Evolutionary conservation across 2,329 filamentous ascomycete genomes (phyloP), one percentile per base, ranked within the genome.

Genomic region (Trichoderma atrobrunneum): DNA sequence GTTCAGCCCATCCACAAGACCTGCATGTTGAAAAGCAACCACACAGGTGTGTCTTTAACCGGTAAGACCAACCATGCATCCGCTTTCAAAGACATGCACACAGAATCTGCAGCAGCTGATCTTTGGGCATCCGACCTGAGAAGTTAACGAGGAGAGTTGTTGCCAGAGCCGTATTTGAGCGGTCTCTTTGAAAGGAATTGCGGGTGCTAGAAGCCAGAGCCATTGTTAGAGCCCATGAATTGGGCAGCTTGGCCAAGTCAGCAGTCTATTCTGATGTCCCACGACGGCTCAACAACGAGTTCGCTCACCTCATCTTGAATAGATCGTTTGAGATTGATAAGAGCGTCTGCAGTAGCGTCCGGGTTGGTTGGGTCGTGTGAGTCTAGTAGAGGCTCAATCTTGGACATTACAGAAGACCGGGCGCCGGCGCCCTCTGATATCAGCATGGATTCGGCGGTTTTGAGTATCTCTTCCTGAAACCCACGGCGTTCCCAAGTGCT

Each of bases 401-500:
- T 73, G n/a, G 74, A 65, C 36, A 75, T 30, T 14, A 78, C 51
- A 2, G 51, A 43, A 32, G 24, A 12, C 1, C 67, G 71, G 5
- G 54, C 70, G 18, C 43, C 21, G 1, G 71, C 61, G 1, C 74
- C 43, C 39, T 79, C 77, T 1, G 73, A 72, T 6, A 56, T 54
- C 21, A 78, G 61, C 72, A 77, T 76, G 0, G 73, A 32, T 56
- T 77, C 74, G 34, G 75, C 75, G 2, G 75, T 75, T 39, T 76
- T 76, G 21, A 79, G 71, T n/a, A 78, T 74, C 60, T 79, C 77
- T 5, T 78, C 76, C 7, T 77, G 74, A 57, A 79, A 78, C 1
- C 75, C 77, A 8, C 73, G 72, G 16, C 77, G 74, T 71, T 77
- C 76, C 78, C 75, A 78, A 3, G 67, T 62, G n/a, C 74, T 77